Conservation (phyloP, 2,329 filamentous ascomycete genomes). For the Leptosphaerulina australis region DNA sequence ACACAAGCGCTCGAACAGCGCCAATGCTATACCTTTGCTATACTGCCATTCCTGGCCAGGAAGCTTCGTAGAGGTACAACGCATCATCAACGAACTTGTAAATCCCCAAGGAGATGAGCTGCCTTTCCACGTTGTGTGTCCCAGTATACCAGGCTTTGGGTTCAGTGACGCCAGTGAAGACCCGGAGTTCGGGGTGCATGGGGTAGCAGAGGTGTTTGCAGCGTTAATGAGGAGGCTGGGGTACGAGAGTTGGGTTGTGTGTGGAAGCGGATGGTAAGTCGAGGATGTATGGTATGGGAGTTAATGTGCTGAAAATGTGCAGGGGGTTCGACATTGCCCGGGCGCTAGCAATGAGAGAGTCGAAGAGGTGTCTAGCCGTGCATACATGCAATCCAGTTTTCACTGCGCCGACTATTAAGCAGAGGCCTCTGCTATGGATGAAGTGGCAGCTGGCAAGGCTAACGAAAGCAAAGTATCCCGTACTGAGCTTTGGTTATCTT, state of each 20-base stretch:
- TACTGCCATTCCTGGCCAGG: slow-evolving; percentile 70
- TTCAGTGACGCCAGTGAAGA: slow-evolving; percentile 68
- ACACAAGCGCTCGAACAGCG: slow-evolving; percentile 61
- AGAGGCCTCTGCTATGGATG: slow-evolving; percentile 57
- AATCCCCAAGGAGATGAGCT: slow-evolving; percentile 54
- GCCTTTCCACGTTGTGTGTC: slow-evolving; percentile 70
- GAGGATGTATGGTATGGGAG: too few relatives aligned
- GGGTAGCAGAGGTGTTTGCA: slow-evolving; percentile 63
- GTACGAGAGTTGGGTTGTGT: slow-evolving; percentile 64
- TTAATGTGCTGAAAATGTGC: not conserved
- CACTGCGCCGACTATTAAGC: slow-evolving; percentile 54
- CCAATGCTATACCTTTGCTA: slow-evolving; percentile 66
- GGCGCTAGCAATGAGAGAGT: slow-evolving; percentile 56
- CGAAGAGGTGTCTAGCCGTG: slow-evolving; percentile 62
- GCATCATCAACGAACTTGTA: slow-evolving; percentile 62
- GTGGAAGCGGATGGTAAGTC: slow-evolving; percentile 58
- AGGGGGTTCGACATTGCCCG: slow-evolving; percentile 54
- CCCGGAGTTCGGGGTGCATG: slow-evolving; percentile 56
- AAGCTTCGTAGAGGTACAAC: slow-evolving; percentile 65
- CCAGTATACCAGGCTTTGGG: slow-evolving; percentile 68
- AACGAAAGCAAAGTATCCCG: slow-evolving; percentile 48
- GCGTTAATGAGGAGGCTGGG: slow-evolving; percentile 65
- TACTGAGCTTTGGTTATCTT: slow-evolving; percentile 62
- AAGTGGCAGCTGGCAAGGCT: slow-evolving; percentile 62
- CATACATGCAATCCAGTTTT: slow-evolving; percentile 67